Conservation (phyloP, 495 filamentous ascomycete genomes). For the Neurospora terricola region DNA sequence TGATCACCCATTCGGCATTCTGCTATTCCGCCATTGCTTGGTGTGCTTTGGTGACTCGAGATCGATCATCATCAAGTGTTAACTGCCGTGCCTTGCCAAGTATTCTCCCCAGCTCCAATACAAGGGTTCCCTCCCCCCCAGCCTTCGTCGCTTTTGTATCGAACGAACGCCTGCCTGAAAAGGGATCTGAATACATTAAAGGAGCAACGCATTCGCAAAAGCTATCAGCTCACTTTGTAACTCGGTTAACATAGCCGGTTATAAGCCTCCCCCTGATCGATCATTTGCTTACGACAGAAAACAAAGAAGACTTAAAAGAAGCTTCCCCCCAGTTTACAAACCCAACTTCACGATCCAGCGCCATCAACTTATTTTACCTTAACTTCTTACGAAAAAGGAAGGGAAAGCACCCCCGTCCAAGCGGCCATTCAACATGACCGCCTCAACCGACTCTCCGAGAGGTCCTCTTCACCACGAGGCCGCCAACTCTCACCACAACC, state of each 20-base stretch:
- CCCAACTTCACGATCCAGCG: too few species aligned
- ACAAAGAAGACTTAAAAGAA: not conserved
- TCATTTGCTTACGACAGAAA: not conserved
- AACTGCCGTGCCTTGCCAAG: not conserved
- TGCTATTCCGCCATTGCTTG: not conserved
- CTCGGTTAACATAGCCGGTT: not conserved
- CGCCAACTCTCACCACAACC: not conserved
- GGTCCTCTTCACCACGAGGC: not conserved
- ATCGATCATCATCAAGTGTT: not conserved
- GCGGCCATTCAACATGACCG: conserved; percentile 22
- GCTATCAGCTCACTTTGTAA: not conserved
- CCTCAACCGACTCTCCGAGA: not conserved
- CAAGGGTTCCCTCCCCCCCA: not conserved
- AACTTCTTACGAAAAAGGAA: too few species aligned
- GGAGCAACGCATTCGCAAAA: not conserved
- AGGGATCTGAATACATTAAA: not conserved
- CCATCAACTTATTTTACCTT: too few species aligned
- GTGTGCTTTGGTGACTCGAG: not conserved
- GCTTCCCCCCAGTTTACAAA: not conserved
- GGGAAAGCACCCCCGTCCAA: not conserved
- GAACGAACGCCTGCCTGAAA: not conserved
- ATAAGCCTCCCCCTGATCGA: not conserved
- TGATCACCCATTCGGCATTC: not conserved
- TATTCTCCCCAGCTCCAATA: not conserved
- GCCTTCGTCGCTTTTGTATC: not conserved